Evolutionary conservation across 2,329 filamentous ascomycete genomes (phyloP), one percentile per base, ranked within the genome.

Genomic region (Colletotrichum tabaci): DNA sequence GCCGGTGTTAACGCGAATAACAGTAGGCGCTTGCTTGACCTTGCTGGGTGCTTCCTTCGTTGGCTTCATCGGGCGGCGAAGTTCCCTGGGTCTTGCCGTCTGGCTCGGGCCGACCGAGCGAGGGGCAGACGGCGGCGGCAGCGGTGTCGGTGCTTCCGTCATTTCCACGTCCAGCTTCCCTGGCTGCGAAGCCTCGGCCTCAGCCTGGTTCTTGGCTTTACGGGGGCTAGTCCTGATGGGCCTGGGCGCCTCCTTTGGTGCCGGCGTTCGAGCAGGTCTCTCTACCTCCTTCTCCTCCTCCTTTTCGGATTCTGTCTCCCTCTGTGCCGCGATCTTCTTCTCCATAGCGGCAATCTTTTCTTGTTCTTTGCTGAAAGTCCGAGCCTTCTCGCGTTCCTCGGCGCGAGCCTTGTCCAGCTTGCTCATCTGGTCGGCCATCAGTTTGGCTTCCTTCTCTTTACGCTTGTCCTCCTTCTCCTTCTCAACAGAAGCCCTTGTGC

Each of bases 351-450:
- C 84, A 53, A 87, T 81, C 73, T 82, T 86, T 74, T 90, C 88
- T 74, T 89, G 87, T 73, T 91, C 88, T 74, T 89, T 83, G 77
- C 84, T 89, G 73, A 88, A 89, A 3, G 87, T 82, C 18, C 85
- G 84, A 8, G 89, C 92, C 78, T 93, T 93, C 75, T 92, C 89
- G 7, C 91, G 87, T 77, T 94, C 92, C 80, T 92, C 92, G 75
- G 91, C 89, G 10, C 92, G 89, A 53, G 88, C 89, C 76, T 91
- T 93, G 74, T 93, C 90, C 3, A 93, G 83, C 77, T 90, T 91
- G 26, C 84, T 84, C 77, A 88, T 85, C 75, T 91, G 88, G 61
- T 91, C 90, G 18, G 87, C 88, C 75, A 89, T 84, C 30, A 87
- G 87, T 74, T 89, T 88, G 55, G 89, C 86, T 74, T 93, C 91